Evolutionary conservation across 2,329 filamentous ascomycete genomes (phyloP).

Genomic region (Setomelanomma holmii): DNA sequence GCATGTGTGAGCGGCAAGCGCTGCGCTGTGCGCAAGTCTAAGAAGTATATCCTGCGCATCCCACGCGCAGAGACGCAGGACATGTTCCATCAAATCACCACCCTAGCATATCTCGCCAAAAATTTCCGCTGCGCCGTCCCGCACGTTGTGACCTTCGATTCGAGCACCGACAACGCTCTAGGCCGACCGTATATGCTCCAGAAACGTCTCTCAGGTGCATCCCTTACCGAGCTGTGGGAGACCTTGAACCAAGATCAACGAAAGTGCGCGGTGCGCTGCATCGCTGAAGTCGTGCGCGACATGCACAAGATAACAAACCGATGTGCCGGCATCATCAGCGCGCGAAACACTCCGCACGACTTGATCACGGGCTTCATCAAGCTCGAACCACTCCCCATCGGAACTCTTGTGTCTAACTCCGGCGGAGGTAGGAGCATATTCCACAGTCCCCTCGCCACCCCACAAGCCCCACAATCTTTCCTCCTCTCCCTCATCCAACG

Average conservation of each 20-base stretch:
- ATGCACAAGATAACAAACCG: not conserved
- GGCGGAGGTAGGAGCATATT: not conserved
- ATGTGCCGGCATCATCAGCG: constrained; percentile 2
- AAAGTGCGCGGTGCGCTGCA: constrained; percentile 2
- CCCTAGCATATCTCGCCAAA: not conserved
- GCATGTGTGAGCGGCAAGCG: not conserved
- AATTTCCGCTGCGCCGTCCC: not conserved
- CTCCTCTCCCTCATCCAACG: not conserved
- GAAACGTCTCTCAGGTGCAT: constrained; percentile 14
- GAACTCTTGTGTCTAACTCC: not conserved
- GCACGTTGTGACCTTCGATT: not conserved
- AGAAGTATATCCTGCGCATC: constrained; percentile 1
- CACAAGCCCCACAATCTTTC: constrained; percentile 4
- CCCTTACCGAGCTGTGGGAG: constrained; percentile 3
- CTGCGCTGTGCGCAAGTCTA: not conserved
- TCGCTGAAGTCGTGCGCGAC: constrained; percentile 1
- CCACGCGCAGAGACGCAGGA: not conserved
- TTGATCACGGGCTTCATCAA: not conserved
- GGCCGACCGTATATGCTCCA: constrained; percentile 17
- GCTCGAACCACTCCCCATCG: not conserved
- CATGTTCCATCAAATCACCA: not conserved
- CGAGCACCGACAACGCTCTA: constrained; percentile 4
- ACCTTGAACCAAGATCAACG: constrained; percentile 13
- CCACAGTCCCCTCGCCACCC: not conserved
- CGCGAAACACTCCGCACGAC: not conserved